These are phyloP conservation scores for Plasmodium falciparum DNA, from an alignment of 169 alveolate species.

Conservation along the genomic window DNA sequence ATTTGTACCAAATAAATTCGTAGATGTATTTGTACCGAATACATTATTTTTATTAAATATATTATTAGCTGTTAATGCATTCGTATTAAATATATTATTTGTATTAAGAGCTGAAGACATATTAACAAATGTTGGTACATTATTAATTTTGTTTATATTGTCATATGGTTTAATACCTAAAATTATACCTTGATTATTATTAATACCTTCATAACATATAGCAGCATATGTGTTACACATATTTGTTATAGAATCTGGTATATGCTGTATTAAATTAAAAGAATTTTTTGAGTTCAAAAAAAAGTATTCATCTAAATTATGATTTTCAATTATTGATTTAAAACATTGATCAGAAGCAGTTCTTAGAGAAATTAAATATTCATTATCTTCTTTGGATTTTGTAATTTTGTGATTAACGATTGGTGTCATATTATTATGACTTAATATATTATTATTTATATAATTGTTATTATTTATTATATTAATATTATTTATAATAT, in stretches of 20 bases:
- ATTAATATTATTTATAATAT: no score
- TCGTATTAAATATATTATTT: background rate
- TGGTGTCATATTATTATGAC: background rate
- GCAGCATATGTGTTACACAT: slow-evolving; percentile 20
- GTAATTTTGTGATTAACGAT: slow-evolving; percentile 2
- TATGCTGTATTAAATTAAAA: slow-evolving; percentile 47
- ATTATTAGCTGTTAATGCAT: background rate
- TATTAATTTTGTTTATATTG: slow-evolving; percentile 11
- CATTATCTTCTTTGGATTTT: slow-evolving; percentile 46
- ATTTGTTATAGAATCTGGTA: slow-evolving; percentile 62
- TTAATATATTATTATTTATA: no score
- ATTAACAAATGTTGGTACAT: background rate
- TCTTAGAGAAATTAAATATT: slow-evolving; percentile 44
- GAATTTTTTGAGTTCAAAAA: slow-evolving; percentile 9
- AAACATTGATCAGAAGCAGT: slow-evolving; percentile 58
- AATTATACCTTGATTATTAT: slow-evolving; percentile 7
- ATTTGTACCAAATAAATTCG: background rate
- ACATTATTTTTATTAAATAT: slow-evolving; percentile 14
- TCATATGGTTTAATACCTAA: slow-evolving; percentile 9
- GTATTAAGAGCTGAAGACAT: background rate
- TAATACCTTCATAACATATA: slow-evolving; percentile 4
- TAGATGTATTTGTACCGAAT: slow-evolving; percentile 6
- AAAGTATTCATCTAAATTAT: slow-evolving; percentile 10
- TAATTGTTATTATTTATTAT: no score
- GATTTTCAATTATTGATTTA: slow-evolving; percentile 1